Evolutionary conservation across 805 yeast species (phyloP), one percentile per base, ranked within the genome.

Genomic region (Teunomyces kruisii): DNA sequence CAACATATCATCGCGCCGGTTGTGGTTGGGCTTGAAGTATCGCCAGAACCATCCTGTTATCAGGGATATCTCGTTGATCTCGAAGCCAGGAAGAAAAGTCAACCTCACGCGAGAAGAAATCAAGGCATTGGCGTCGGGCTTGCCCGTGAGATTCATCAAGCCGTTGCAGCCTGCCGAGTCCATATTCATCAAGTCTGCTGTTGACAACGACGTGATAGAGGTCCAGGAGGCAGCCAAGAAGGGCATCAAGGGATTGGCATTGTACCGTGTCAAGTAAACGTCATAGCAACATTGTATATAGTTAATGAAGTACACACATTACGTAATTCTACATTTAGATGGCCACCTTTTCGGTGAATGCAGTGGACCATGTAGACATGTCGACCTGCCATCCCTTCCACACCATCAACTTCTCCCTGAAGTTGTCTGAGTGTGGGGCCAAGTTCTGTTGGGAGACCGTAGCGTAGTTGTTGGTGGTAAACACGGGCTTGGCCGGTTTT

Each of bases 21-120:
- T 94, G 41, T 94, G 99, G 99, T 65, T 94, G 15, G 95, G 91
- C 2, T 72, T 94, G 62, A 94, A 94, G 64, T 94, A 94, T 65
- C 80, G 92, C 59, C 80, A 88, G 52, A 81, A 84, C 58, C 72
- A 75, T 53, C 85, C 97, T 0, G 96, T 94, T 13, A 73, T 94
- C 51, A 76, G 81, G 52, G 77, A 80, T 44, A 79, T 90, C 56
- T 75, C 79, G 26, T 73, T 92, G 54, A 81, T 94, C 26, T 85
- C 94, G 37, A 90, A 86, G 58, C 98, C 99, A 32, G 88, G 84
- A 57, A 77, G 92, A 61, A 77, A 84, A 61, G 86, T 91, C 15
- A 67, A 74, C 52, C 80, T 90, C 55, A 68, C 76, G 1, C 67
- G 74, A 15, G 73, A 76, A 1, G 96, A 91, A 52, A 68, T 94